phyloP scores from a whole-genome alignment of 2,329 filamentous ascomycete genomes.

The Amauroascus niger region DNA sequence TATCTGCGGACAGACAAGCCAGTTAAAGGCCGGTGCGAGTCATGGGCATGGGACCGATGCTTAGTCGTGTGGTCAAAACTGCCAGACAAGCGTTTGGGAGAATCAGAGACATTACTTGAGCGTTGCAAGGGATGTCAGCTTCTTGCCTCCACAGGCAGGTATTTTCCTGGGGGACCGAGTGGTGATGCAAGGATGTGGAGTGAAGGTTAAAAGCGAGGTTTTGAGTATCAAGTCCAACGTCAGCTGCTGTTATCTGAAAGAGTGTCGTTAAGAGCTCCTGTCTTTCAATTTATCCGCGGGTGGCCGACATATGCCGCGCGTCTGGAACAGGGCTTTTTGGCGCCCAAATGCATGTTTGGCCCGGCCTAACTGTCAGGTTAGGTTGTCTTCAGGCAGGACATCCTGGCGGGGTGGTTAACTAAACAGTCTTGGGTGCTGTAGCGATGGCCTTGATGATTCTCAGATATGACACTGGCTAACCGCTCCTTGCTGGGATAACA shows the following conservation, averaged over 20 bases:
- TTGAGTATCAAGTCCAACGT: neutral
- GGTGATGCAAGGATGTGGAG: neutral
- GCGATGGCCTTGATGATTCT: too few relatives aligned
- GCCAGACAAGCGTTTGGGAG: neutral
- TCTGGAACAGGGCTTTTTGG: neutral
- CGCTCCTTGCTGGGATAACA: too few relatives aligned
- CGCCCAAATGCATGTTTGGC: neutral
- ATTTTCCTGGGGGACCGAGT: neutral
- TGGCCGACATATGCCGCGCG: constrained; percentile 3
- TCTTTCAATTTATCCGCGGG: neutral
- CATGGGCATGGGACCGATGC: neutral
- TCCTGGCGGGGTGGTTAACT: too few relatives aligned
- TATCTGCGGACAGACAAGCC: neutral
- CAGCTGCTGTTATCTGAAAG: too few relatives aligned
- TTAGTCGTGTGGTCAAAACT: neutral
- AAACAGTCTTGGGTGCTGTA: too few relatives aligned
- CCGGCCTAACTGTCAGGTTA: neutral
- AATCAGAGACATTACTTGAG: neutral
- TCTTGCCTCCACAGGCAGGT: neutral
- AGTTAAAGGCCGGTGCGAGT: neutral
- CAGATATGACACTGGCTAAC: too few relatives aligned
- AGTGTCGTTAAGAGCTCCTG: neutral
- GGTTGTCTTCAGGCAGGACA: neutral
- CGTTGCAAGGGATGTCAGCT: neutral
- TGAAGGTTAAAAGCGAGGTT: neutral